Conservation (phyloP, 768 basidiomycete genomes). For the Tricholomella constricta region DNA sequence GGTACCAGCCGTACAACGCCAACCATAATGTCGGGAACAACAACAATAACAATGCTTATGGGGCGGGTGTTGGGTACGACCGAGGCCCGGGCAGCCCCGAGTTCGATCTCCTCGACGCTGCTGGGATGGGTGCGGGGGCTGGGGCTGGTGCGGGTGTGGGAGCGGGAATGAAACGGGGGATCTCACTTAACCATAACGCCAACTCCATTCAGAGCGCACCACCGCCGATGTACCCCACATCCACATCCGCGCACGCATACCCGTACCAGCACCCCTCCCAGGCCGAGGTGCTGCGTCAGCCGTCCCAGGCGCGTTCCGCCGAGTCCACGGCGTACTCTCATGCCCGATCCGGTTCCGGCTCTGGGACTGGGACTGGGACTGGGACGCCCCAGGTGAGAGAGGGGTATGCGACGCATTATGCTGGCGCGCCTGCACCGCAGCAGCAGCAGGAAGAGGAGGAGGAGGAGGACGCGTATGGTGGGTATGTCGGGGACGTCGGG, state of each 20-base stretch:
- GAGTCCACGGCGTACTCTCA: too few species aligned
- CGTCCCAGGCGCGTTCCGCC: background rate
- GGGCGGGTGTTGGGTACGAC: conserved; percentile 23
- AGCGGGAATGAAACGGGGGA: conserved; percentile 17
- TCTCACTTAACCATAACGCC: conserved; percentile 15
- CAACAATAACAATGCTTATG: conserved; percentile 7
- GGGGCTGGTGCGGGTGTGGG: conserved; percentile 13
- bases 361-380: background rate
- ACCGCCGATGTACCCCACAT: too few species aligned
- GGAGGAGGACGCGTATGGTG: conserved; percentile 35
- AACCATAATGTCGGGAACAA: background rate
- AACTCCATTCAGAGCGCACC: background rate
- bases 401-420: conserved; percentile 14
- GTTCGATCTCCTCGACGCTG: conserved; percentile 24
- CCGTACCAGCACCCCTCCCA: background rate
- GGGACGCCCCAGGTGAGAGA: conserved; percentile 1
- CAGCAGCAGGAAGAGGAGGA: conserved; percentile 13
- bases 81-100: conserved; percentile 18
- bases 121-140: conserved; percentile 21
- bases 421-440: background rate
- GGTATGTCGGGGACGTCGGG: conserved; percentile 28
- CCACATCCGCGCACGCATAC: too few species aligned
- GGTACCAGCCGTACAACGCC: background rate
- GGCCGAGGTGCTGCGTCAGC: background rate
- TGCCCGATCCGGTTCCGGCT: too few species aligned